These are phyloP conservation scores for Fusarium nisikadoi DNA, from an alignment of 2,329 filamentous ascomycete species.

Conservation along the genomic window DNA sequence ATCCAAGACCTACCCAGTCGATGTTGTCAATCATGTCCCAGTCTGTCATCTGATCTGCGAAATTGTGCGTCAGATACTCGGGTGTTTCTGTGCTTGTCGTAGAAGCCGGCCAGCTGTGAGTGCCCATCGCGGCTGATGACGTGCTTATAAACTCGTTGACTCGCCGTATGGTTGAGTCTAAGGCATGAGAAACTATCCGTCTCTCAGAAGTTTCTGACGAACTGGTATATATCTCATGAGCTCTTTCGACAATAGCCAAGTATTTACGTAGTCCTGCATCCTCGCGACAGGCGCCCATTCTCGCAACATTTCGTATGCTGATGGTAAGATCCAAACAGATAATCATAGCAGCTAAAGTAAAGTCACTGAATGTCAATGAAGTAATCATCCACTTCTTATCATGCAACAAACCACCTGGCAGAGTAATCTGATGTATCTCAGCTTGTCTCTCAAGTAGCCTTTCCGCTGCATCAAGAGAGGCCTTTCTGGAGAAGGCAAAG, in stretches of 20 bases:
- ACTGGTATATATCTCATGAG: constrained; percentile 38
- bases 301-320: constrained; percentile 10
- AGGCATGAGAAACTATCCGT: constrained; percentile 32
- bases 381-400: constrained; percentile 58
- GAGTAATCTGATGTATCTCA: constrained; percentile 47
- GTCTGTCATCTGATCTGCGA: constrained; percentile 3
- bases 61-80: background rate
- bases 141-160: background rate
- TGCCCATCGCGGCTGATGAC: rapidly evolving
- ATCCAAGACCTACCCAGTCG: constrained; percentile 31
- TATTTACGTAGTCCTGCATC: background rate
- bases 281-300: background rate
- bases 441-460: constrained; percentile 43
- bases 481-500: constrained; percentile 31
- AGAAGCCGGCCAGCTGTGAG: background rate
- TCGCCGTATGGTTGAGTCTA: constrained; percentile 33
- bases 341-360: constrained; percentile 62
- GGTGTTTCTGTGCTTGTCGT: rapidly evolving
- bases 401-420: constrained; percentile 57
- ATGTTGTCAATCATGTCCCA: constrained; percentile 21
- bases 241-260: constrained; percentile 20
- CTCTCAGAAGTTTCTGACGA: constrained; percentile 26
- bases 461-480: constrained; percentile 44
- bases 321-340: constrained; percentile 54
- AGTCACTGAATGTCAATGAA: constrained; percentile 59